Percentiles rank a stretch among this genome's conserved stretches.
Conservation (phyloP, 306 rosid genomes). For the Malus sylvestris region DNA sequence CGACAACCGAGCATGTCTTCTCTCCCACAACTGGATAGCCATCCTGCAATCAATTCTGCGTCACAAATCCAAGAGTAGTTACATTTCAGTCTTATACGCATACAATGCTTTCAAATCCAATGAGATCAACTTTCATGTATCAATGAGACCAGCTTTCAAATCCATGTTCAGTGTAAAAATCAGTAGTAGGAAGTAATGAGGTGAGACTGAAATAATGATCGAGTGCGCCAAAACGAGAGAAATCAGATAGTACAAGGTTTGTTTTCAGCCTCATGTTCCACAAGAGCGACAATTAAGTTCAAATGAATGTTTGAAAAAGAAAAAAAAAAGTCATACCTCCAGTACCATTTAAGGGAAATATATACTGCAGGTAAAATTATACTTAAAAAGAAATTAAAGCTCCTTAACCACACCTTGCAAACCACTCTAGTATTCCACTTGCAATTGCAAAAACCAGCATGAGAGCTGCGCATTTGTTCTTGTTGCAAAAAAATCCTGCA, state of each 20-base stretch:
- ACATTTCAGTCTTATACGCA: too few species aligned
- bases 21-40: background rate
- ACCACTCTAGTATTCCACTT: background rate
- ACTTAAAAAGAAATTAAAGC: background rate
- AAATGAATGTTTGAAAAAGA: background rate
- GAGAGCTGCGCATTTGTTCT: background rate
- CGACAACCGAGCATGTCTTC: background rate
- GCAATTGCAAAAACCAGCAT: background rate
- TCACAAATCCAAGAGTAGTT: background rate
- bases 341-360: background rate
- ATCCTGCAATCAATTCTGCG: background rate
- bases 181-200: background rate
- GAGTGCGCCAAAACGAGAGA: background rate
- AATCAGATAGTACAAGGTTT: background rate
- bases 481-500: background rate
- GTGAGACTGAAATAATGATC: background rate
- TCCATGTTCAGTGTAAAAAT: background rate
- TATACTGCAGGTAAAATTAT: too few species aligned
- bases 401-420: slow-evolving; percentile 1
- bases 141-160: too few species aligned
- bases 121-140: too few species aligned
- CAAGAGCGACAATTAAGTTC: background rate
- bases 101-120: too few species aligned
- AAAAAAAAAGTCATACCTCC: background rate
- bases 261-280: background rate